These are phyloP conservation scores for Malus sieversii DNA, from an alignment of 306 rosid genomes.

Conservation along the genomic window DNA sequence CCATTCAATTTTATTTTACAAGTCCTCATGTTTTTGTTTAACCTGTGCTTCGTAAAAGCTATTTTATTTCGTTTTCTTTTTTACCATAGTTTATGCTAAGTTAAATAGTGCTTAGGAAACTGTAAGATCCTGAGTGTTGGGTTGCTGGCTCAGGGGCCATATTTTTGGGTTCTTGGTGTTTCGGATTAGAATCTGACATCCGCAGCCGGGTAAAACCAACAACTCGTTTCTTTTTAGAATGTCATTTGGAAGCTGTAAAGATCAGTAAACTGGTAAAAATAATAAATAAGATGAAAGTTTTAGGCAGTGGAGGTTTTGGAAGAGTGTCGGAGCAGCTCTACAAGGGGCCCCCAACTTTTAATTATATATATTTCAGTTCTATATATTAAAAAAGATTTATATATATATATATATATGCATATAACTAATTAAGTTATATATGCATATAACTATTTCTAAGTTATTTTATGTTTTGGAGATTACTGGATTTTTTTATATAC, in stretches of 20 bases:
- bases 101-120: constrained; percentile 11
- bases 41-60: constrained; percentile 28
- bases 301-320: no score
- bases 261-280: background rate
- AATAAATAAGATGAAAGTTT: no score
- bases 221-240: background rate
- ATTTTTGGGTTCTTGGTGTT: constrained; percentile 19
- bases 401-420: no score
- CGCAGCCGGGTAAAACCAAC: background rate
- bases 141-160: constrained; percentile 14
- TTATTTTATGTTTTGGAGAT: no score
- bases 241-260: background rate
- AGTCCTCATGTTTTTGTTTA: constrained; percentile 24
- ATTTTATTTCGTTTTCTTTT: no score
- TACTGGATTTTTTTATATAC: no score
- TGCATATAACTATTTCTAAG: no score
- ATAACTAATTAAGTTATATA: no score
- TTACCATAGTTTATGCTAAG: background rate
- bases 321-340: no score
- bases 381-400: no score
- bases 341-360: no score
- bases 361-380: no score
- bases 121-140: background rate
- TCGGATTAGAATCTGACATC: background rate
- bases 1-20: background rate